Percentiles rank a stretch among this genome's conserved stretches.
phyloP scores from a whole-genome alignment of 2,329 filamentous ascomycete species.

The Talaromyces sp. region DNA sequence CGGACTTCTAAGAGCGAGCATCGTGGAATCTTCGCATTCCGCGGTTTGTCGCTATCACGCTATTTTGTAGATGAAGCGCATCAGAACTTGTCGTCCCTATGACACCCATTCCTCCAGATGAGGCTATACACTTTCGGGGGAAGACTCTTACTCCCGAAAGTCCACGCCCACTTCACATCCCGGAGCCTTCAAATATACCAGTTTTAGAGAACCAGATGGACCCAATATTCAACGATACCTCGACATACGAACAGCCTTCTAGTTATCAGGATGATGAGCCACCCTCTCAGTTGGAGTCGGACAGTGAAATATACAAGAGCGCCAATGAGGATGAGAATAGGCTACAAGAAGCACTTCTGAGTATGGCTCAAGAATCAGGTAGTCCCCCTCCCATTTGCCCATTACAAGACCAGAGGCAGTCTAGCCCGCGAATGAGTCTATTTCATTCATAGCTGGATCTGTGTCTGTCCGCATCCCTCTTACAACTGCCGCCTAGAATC shows the following conservation, averaged over 20 bases:
- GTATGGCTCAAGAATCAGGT: slow-evolving; percentile 8
- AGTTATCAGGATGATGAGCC: slow-evolving; percentile 20
- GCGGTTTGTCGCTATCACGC: slow-evolving; percentile 14
- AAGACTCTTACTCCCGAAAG: slow-evolving; percentile 64
- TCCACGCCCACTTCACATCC: slow-evolving; percentile 63
- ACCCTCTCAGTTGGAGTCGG: slow-evolving; percentile 17
- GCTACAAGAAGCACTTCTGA: background rate
- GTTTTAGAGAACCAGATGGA: slow-evolving; percentile 68
- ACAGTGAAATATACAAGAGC: slow-evolving; percentile 1
- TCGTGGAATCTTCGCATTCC: slow-evolving; percentile 15
- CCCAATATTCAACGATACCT: slow-evolving; percentile 63
- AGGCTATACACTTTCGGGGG: slow-evolving; percentile 56
- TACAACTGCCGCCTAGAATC: background rate
- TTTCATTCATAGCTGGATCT: background rate
- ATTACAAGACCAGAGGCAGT: background rate
- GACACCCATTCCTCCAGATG: slow-evolving; percentile 48
- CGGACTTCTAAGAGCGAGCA: slow-evolving; percentile 6
- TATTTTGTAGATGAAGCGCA: slow-evolving; percentile 38
- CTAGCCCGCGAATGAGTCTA: background rate
- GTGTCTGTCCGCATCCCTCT: background rate
- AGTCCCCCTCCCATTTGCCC: slow-evolving; percentile 1
- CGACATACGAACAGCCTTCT: slow-evolving; percentile 48
- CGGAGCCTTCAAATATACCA: slow-evolving; percentile 64
- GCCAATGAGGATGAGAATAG: background rate
- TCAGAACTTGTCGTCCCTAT: slow-evolving; percentile 44